Evolutionary conservation across 1,284 basidiomycete species (phyloP).

Genomic region (Malassezia nana): DNA sequence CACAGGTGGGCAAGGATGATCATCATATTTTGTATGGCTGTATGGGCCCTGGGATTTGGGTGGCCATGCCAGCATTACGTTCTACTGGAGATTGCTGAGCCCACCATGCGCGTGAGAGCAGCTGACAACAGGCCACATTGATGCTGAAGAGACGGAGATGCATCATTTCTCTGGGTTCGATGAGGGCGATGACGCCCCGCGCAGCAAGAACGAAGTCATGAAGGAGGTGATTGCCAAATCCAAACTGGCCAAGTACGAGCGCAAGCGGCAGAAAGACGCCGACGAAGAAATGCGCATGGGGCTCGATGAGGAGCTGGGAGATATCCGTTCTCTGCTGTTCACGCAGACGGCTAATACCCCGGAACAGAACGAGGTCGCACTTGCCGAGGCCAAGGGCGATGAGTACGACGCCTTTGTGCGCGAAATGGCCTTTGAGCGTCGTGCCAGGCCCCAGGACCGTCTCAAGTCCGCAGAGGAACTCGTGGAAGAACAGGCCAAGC

Average conservation of each 20-base stretch:
- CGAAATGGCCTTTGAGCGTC: slow-evolving; percentile 81
- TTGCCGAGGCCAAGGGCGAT: slow-evolving; percentile 24
- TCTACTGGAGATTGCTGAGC: slow-evolving; percentile 48
- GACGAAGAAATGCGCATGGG: slow-evolving; percentile 77
- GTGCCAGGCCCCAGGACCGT: slow-evolving; percentile 86
- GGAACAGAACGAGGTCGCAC: background rate
- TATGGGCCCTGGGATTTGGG: slow-evolving; percentile 7
- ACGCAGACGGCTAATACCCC: slow-evolving; percentile 7
- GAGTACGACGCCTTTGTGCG: slow-evolving; percentile 81
- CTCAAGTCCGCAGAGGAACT: slow-evolving; percentile 93
- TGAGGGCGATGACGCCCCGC: slow-evolving; percentile 58
- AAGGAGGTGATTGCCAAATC: slow-evolving; percentile 94
- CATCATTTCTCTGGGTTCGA: slow-evolving; percentile 71
- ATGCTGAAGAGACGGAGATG: slow-evolving; percentile 12
- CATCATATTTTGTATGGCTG: background rate
- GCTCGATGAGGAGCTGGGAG: slow-evolving; percentile 77
- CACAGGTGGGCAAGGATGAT: slow-evolving; percentile 7
- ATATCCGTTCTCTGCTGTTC: slow-evolving; percentile 64
- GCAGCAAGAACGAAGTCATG: slow-evolving; percentile 87
- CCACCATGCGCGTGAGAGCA: background rate
- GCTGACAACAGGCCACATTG: slow-evolving; percentile 20
- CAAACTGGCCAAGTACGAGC: slow-evolving; percentile 65
- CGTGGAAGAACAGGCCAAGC: slow-evolving; percentile 76
- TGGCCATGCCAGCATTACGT: slow-evolving; percentile 28
- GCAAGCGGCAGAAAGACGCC: slow-evolving; percentile 76